A percentile compares a stretch with the other conserved stretches of the same genome.
phyloP scores from a whole-genome alignment of 2,329 filamentous ascomycete genomes.

The Furcasterigmium furcatum region DNA sequence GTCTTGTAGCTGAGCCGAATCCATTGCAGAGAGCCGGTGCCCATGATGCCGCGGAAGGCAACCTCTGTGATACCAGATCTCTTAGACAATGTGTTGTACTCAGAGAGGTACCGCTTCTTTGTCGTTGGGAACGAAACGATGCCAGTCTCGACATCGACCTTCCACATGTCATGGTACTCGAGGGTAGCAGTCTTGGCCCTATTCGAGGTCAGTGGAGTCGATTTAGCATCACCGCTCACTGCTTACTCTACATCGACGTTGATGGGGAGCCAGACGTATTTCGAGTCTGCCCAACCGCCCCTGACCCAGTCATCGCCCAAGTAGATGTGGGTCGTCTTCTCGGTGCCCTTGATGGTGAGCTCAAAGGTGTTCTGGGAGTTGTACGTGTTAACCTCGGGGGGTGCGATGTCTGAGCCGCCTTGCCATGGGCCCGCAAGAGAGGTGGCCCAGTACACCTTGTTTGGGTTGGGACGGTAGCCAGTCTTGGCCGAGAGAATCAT shows the following conservation, averaged over 20 bases:
- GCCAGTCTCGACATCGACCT: neutral
- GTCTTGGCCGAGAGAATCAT: constrained; percentile 33
- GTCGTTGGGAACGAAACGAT: neutral
- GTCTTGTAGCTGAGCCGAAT: neutral
- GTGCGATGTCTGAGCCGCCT: constrained; percentile 29
- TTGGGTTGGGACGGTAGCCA: constrained; percentile 29
- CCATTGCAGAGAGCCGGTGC: neutral
- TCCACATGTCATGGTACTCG: neutral
- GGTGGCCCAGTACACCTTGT: constrained; percentile 29
- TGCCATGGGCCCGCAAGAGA: constrained; percentile 27
- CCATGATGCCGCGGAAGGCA: neutral
- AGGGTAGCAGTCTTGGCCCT: neutral
- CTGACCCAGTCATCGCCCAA: constrained; percentile 34
- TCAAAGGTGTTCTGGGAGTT: constrained; percentile 31
- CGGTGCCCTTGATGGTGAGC: constrained; percentile 25
- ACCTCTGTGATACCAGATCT: neutral
- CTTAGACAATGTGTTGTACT: neutral
- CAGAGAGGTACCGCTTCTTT: neutral
- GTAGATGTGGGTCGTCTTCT: constrained; percentile 28
- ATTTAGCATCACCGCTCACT: neutral
- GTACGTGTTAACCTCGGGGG: constrained; percentile 28
- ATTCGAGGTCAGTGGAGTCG: neutral
- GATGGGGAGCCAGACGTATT: constrained; percentile 36
- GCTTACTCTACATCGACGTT: constrained; percentile 24
- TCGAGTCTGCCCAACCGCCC: constrained; percentile 25